Base-by-base conservation (phyloP, 1,139 yeast species). In the Yamadazyma membranifaciens region DNA sequence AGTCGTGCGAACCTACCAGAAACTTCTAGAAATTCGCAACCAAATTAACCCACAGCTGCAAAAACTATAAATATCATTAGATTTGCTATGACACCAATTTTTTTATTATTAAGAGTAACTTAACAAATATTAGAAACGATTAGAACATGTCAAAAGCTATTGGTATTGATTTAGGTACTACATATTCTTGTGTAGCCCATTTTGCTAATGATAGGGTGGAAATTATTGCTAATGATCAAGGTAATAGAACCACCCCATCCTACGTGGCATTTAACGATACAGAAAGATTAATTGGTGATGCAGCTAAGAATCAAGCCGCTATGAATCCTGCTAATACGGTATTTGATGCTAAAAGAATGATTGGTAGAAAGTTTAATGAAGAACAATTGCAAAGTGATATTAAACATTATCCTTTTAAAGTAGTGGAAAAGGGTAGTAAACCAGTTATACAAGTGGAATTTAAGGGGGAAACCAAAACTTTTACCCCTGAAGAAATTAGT, bases 111-210 rank as follows among this genome's bases (percentile, higher is more conserved):
- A n/a, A n/a, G n/a, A n/a, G n/a, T n/a, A n/a, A 22, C 9, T 13
- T 17, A 22, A 17, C 22, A 27, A 34, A 44, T 34, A 6, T 6
- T 20, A 20, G 7, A 20, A 20, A 20, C n/a, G n/a, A 28, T 10
- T 14, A 31, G 11, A 39, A 28, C n/a, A 80, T 80, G 85, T 69
- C 83, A 40, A 79, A 75, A 65, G 86, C 87, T 63, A 75, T 83
- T 50, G 89, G 88, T 63, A 83, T 83, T 69, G 89, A 83, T 69
- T 81, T 83, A 73, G 89, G 89, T 63, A 83, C 89, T 38, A 83
- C 89, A 37, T 83, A 82, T 68, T 82, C 88, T 27, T 82, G 88
- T 78, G 89, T 82, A 46, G 89, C 87, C 34, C 86, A 80, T 62
- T 81, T 76, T 55, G 60, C 83, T 39, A 81, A 82, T 54, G 87